phyloP scores from a whole-genome alignment of 805 yeast species.

The Candida jianshihensis region DNA sequence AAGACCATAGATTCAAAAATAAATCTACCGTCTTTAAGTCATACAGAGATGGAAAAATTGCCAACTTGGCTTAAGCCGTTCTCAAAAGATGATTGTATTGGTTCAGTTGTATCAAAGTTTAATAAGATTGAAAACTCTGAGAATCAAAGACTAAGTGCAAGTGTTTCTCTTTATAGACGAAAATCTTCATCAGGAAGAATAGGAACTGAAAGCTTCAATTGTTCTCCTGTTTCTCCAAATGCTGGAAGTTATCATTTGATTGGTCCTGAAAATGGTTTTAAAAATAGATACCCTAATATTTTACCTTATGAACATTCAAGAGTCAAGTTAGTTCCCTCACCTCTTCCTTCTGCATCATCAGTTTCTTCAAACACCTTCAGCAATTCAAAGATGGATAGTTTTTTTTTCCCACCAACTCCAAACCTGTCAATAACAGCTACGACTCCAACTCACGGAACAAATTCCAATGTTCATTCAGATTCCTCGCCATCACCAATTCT shows the following conservation, averaged over 20 bases:
- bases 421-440: neutral
- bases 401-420: constrained; percentile 4
- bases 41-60: constrained; percentile 5
- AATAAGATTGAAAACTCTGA: constrained; percentile 29
- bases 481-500: neutral
- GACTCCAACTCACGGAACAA: neutral
- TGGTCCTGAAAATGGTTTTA: constrained; percentile 25
- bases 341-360: constrained; percentile 9
- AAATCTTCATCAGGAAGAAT: constrained; percentile 3
- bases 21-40: constrained; percentile 8
- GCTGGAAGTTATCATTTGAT: constrained; percentile 1
- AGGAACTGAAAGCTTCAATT: neutral
- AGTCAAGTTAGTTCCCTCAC: constrained; percentile 40
- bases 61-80: constrained; percentile 27
- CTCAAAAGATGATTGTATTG: constrained; percentile 13
- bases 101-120: constrained; percentile 21
- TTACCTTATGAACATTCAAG: constrained; percentile 81
- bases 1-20: constrained; percentile 4
- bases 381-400: neutral
- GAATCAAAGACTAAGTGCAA: constrained; percentile 21
- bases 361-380: neutral
- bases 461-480: neutral
- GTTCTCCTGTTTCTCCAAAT: constrained; percentile 7
- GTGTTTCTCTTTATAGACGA: constrained; percentile 12
- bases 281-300: constrained; percentile 82